Conservation (phyloP, 257 asterid species). For the Solanum boliviense region DNA sequence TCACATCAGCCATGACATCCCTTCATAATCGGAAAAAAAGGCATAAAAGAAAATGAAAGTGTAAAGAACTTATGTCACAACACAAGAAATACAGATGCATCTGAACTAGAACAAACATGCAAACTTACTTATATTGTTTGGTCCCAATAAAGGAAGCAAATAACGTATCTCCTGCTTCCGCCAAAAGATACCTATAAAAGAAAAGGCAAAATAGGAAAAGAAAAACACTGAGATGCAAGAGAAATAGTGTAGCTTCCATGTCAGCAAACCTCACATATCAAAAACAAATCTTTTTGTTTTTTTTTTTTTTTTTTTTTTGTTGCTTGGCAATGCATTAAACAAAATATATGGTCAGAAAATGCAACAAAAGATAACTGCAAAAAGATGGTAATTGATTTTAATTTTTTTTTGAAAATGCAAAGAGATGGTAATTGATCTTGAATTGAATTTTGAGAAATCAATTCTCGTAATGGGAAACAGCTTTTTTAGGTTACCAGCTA, state of each 20-base stretch:
- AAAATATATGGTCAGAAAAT: background rate
- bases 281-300: background rate
- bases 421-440: background rate
- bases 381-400: background rate
- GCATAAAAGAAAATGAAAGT: slow-evolving; percentile 45
- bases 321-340: background rate
- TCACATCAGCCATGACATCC: slow-evolving; percentile 99
- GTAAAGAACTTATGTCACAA: slow-evolving; percentile 20
- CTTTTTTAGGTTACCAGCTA: background rate
- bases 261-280: background rate
- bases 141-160: slow-evolving; percentile 98
- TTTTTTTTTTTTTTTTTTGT: background rate
- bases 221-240: background rate
- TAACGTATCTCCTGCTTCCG: slow-evolving; percentile 95
- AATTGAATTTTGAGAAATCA: background rate
- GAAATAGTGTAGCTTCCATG: background rate
- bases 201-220: background rate
- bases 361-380: background rate
- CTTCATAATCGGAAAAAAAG: slow-evolving; percentile 54
- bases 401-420: background rate
- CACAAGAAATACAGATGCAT: slow-evolving; percentile 1
- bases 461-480: background rate
- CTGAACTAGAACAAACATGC: background rate
- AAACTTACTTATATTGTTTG: slow-evolving; percentile 82
- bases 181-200: slow-evolving; percentile 66